Evolutionary conservation across 768 basidiomycete genomes (phyloP), one percentile per base, ranked within the genome.

Genomic region (Sistotremastrum suecicum): DNA sequence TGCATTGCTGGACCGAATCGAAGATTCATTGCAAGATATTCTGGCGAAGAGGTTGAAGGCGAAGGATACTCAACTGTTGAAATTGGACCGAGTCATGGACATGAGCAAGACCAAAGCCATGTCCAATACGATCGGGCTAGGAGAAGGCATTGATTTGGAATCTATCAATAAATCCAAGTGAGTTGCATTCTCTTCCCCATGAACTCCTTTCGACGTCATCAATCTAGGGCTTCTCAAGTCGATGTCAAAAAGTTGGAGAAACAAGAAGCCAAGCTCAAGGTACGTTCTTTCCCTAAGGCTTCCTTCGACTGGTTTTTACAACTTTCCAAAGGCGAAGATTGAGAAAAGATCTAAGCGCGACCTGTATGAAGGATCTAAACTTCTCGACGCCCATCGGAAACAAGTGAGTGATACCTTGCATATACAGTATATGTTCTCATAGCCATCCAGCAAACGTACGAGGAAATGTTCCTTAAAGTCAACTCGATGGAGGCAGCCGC

Each of bases 401-500:
- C 89, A 91, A 70, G 85, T 80, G 35, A 45, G 33, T 39, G 40
- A 34, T 30, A 36, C 30, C 9, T 34, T 34, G 7, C 29, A 4
- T 32, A 39, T 10, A 6, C 34, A 31, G 40, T 33, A 2, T 43
- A 31, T 37, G 20, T 49, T 50, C 33, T 55, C 37, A 12, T 43
- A 47, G 29, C 29, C 4, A 12, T 40, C 11, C 54, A 98, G 81
- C 90, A 97, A 84, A 77, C 82, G 12, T 98, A 97, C 64, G 94
- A 98, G 59, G 95, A 99, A 59, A 82, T 99, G 78, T 99, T 91
- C 66, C 87, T 99, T 86, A 89, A 95, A 73, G 84, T 91, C 66
- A 99, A 99, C 63, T 90, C 95, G 37, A 64, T 99, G 48, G 88
- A 92, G 62, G 79, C 83, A 0, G 75, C 75, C 12, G 66, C 72